Base-by-base conservation (phyloP, 83 land plant species). In the Larix sibirica region DNA sequence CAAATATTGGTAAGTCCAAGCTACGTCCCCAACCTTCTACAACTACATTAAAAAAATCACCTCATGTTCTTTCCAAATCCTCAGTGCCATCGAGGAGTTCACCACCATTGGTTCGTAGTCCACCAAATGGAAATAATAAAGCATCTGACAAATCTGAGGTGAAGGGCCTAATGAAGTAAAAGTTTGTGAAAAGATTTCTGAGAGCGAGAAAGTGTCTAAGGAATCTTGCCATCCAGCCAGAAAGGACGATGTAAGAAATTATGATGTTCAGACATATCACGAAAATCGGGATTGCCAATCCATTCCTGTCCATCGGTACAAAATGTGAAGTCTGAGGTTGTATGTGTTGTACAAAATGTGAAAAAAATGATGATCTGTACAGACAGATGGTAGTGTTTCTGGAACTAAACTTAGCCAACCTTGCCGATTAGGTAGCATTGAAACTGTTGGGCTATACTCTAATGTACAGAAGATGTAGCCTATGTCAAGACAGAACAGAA, bases 21-120 rank as follows among this genome's bases (percentile, higher is more conserved):
- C 85, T 65, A 40, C 81, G 83, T 54, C 83, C 88, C 4, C 87
- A 84, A 36, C 86, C 88, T 31, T 54, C 80, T 77, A 26, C 84
- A 23, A 79, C 24, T 60, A 36, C 86, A n/a, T 83, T 38, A 4
- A 84, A 83, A 70, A 81, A 84, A 40, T 67, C 91, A 21, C 83
- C 88, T 83, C 83, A 62, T 77, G n/a, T 31, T 4, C 80, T 18
- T 56, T 77, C 80, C 20, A 77, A 77, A 77, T 38, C 80, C 0
- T 58, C 60, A 56, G 80, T 47, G 7, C 50, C 60, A 58, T 77
- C 28, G 56, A 77, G n/a, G 40, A 77, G 28, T 58, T 77, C 80
- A 58, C n/a, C 62, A 28, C 62, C 62, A 77, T 17, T 16, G 3
- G 62, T 58, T 14, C 13, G 26, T 73, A 50, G 77, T 42, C 10